A percentile compares a stretch with the other conserved stretches of the same genome.
These are phyloP conservation scores for Cinnamomum micranthum DNA, from an alignment of 164 flowering plant genomes.

Conservation along the genomic window DNA sequence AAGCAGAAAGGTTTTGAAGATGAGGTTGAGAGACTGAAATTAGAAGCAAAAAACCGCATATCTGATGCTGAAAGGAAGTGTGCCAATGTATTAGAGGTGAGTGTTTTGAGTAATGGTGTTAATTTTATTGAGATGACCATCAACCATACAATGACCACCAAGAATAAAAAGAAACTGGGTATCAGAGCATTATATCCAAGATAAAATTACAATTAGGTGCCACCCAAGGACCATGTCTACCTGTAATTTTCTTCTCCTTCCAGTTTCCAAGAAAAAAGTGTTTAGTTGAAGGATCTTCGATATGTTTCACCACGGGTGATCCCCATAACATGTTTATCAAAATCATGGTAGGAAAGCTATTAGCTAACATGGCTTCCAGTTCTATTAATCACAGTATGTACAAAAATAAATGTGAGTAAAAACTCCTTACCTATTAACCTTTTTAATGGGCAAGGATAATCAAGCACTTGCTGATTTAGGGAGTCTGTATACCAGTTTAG, in stretches of 20 bases:
- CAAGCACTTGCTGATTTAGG: neutral
- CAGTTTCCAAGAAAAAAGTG: too few relatives aligned
- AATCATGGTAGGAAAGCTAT: neutral
- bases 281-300: neutral
- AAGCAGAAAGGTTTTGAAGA: constrained; percentile 73
- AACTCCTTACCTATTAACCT: neutral
- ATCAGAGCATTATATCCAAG: too few relatives aligned
- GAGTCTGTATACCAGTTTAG: neutral
- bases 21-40: constrained; percentile 54
- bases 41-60: constrained; percentile 54
- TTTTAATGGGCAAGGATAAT: neutral
- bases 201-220: too few relatives aligned
- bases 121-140: too few relatives aligned
- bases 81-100: constrained; percentile 75
- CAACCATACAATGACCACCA: too few relatives aligned
- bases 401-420: neutral
- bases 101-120: neutral
- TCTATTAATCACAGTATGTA: too few relatives aligned
- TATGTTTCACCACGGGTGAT: neutral
- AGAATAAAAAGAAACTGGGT: too few relatives aligned
- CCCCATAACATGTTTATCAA: neutral
- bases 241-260: too few relatives aligned
- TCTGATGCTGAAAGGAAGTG: constrained; percentile 65
- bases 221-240: too few relatives aligned
- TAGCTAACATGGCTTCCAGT: neutral